Evolutionary conservation across 768 basidiomycete genomes (phyloP), one percentile per base, ranked within the genome.

Genomic region (Fistulinella prunicolor): DNA sequence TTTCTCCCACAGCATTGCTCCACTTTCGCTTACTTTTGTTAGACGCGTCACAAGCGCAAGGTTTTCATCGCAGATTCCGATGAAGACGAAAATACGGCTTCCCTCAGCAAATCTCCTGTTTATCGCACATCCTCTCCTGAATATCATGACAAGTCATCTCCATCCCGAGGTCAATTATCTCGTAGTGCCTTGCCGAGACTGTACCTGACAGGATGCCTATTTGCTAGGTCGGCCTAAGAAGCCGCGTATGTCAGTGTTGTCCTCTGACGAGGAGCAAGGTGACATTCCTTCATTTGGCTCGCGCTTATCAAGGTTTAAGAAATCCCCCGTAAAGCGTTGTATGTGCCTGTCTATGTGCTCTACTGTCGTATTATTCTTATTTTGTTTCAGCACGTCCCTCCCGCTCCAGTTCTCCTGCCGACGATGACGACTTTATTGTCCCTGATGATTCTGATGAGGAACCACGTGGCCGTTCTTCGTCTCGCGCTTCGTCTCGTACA

Each of bases 351-450:
- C 6, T 16, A 22, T 8, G 23, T 32, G 14, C 30, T 40, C 28
- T 32, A 23, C 12, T 43, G 9, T 46, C 35, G 22, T 39, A 26
- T 28, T 53, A 30, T 41, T 1, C 38, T 64, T n/a, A 56, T 41
- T 41, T 39, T 29, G n/a, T 34, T 8, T 44, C 35, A 82, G 78
- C 63, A 38, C 70, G 65, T 19, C 76, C 72, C 55, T 61, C 73
- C 2, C 70, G 64, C 42, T 51, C 64, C 10, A 58, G 58, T 43
- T 66, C 71, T 52, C 73, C 58, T 26, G 80, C 76, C 42, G 84
- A 88, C 52, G 83, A 89, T 42, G 84, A 77, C 54, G 80, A 88
- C 49, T 90, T 91, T 59, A 77, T 89, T 56, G 83, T 77, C 32
- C 78, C 83, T 17, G 81, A 81, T 37, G 82, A 82, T 37, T 80